Evolutionary conservation across 2,329 filamentous ascomycete genomes (phyloP).

Genomic region (Aspergillus fructus): DNA sequence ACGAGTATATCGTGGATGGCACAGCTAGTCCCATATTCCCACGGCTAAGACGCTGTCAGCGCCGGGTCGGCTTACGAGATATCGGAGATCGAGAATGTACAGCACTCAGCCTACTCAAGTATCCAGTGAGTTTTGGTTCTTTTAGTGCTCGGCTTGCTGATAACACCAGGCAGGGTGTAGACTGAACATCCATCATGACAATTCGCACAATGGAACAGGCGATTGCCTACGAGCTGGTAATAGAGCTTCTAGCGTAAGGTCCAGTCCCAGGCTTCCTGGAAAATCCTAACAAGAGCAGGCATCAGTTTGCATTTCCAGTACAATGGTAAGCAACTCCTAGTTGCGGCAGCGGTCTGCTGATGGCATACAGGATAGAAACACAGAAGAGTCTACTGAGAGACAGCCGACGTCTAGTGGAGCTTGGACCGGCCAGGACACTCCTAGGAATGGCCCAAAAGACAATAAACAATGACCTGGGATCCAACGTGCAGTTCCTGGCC

Average conservation of each 20-base stretch:
- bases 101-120: background rate
- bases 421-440: constrained; percentile 1
- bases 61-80: background rate
- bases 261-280: background rate
- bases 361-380: constrained; percentile 1
- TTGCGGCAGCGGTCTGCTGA: no score
- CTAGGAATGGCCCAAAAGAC: constrained; percentile 7
- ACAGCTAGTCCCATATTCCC: background rate
- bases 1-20: background rate
- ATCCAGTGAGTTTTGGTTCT: background rate
- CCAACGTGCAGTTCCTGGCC: background rate
- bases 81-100: background rate
- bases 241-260: background rate
- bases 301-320: constrained; percentile 9
- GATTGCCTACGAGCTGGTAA: constrained; percentile 1
- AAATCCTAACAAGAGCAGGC: background rate
- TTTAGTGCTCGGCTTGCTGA: background rate
- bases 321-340: constrained; percentile 1
- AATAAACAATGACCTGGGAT: background rate
- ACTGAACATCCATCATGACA: background rate
- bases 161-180: background rate
- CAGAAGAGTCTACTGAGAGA: background rate
- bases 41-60: background rate
- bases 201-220: background rate
- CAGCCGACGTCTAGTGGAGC: background rate